Percentiles rank a stretch among this genome's conserved stretches.
phyloP scores from a whole-genome alignment of 805 yeast species.

The Komagataella populi region DNA sequence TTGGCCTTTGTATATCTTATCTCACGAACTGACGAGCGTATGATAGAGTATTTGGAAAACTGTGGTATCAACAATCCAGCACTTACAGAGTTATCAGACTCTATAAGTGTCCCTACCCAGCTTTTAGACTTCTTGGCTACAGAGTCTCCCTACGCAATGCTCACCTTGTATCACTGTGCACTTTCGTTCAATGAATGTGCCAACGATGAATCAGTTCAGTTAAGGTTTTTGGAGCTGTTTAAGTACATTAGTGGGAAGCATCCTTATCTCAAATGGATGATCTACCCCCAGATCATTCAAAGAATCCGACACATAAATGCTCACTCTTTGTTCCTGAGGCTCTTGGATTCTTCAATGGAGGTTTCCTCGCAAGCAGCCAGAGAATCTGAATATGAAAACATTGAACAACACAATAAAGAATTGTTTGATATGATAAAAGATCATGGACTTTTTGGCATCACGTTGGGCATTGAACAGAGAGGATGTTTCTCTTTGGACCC shows the following conservation, averaged over 20 bases:
- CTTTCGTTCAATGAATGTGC: slow-evolving; percentile 1
- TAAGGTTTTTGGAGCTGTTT: slow-evolving; percentile 4
- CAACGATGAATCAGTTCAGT: slow-evolving; percentile 3
- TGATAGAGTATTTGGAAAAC: slow-evolving; percentile 16
- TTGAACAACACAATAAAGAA: slow-evolving; percentile 9
- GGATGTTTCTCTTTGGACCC: neutral
- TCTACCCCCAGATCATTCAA: slow-evolving; percentile 4
- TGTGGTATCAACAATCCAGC: slow-evolving; percentile 20
- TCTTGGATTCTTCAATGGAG: slow-evolving; percentile 3
- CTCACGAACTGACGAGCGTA: slow-evolving; percentile 21
- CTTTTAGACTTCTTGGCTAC: slow-evolving; percentile 14
- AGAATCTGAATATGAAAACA: slow-evolving; percentile 15
- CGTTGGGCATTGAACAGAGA: neutral
- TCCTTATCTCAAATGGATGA: slow-evolving; percentile 8
- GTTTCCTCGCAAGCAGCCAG: slow-evolving; percentile 11
- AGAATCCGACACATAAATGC: slow-evolving; percentile 2
- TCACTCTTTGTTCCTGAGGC: slow-evolving; percentile 1
- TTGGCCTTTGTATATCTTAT: slow-evolving; percentile 17
- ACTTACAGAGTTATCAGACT: slow-evolving; percentile 16
- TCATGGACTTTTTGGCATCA: neutral
- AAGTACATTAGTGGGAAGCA: slow-evolving; percentile 2
- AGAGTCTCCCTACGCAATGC: slow-evolving; percentile 3
- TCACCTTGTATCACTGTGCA: slow-evolving; percentile 3
- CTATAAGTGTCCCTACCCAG: slow-evolving; percentile 22
- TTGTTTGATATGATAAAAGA: slow-evolving; percentile 3